These are phyloP conservation scores for Orychophragmus violaceus DNA, from an alignment of 345 rosid species.

Conservation along the genomic window DNA sequence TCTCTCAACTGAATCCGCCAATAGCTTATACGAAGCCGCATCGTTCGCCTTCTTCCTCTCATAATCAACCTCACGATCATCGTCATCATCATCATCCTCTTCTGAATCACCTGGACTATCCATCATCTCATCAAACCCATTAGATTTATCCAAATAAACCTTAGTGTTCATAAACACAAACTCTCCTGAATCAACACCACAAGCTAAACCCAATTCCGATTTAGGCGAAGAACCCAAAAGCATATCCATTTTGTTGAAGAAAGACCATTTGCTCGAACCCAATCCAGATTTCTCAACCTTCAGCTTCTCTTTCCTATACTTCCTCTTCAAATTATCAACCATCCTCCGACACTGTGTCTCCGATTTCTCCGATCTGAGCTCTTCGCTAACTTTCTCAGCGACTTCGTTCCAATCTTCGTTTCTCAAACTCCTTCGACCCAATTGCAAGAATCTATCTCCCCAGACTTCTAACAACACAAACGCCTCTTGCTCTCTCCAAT, in stretches of 20 bases:
- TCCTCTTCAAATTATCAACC: slow-evolving; percentile 84
- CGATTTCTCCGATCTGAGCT: slow-evolving; percentile 59
- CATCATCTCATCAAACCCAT: slow-evolving; percentile 83
- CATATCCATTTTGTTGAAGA: slow-evolving; percentile 79
- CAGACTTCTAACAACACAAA: slow-evolving; percentile 79
- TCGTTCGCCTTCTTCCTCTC: slow-evolving; percentile 32
- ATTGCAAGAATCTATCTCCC: slow-evolving; percentile 84
- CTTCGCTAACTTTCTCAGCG: slow-evolving; percentile 81
- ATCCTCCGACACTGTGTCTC: slow-evolving; percentile 86
- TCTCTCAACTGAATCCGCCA: slow-evolving; percentile 79
- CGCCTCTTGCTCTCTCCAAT: slow-evolving; percentile 90
- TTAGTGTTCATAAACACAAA: slow-evolving; percentile 70
- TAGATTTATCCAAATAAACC: slow-evolving; percentile 56
- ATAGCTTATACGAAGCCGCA: slow-evolving; percentile 57
- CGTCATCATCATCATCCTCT: slow-evolving; percentile 40
- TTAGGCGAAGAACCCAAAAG: slow-evolving; percentile 56
- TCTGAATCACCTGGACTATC: slow-evolving; percentile 85
- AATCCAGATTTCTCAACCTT: slow-evolving; percentile 39
- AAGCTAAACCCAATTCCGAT: slow-evolving; percentile 65
- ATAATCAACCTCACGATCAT: slow-evolving; percentile 48
- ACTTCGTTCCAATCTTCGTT: slow-evolving; percentile 97
- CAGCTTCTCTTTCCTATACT: slow-evolving; percentile 81
- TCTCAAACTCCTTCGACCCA: slow-evolving; percentile 82
- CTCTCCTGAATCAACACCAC: slow-evolving; percentile 90
- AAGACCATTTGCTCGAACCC: slow-evolving; percentile 68